Conservation (phyloP, 2,329 filamentous ascomycete species). For the Penicillium polonicum region DNA sequence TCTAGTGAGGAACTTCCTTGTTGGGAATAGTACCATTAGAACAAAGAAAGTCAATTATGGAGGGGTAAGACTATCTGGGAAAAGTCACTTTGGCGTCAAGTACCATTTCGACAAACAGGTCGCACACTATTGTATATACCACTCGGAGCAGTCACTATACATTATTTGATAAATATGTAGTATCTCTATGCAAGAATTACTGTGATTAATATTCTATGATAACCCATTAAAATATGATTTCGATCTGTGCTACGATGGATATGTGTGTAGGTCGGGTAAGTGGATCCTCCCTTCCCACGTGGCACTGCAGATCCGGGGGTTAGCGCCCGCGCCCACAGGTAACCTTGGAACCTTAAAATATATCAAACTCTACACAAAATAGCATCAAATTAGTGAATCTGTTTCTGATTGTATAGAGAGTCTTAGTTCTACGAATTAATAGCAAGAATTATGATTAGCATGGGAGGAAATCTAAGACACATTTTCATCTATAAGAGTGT, state of each 20-base stretch:
- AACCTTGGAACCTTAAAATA: conserved; percentile 5
- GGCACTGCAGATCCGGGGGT: conserved; percentile 1
- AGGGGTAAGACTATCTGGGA: neutral
- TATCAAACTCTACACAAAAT: neutral
- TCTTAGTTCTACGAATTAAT: neutral
- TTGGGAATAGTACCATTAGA: neutral
- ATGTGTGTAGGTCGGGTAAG: too few relatives aligned
- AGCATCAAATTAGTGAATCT: too few relatives aligned
- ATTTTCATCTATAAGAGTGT: neutral
- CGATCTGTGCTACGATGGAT: neutral
- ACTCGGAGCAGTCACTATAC: neutral
- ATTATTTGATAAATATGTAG: neutral
- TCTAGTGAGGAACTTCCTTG: neutral
- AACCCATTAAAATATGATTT: neutral
- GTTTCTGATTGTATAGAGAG: neutral
- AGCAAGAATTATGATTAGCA: too few relatives aligned
- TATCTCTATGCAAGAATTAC: neutral
- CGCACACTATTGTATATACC: neutral
- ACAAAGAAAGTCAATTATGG: neutral
- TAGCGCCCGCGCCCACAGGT: neutral
- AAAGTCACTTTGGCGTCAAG: neutral
- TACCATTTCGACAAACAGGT: neutral
- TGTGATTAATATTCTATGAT: neutral
- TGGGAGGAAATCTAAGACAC: neutral
- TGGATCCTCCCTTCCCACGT: neutral